These are phyloP conservation scores for Arctium lappa DNA, from an alignment of 129 eudicot species.

Conservation along the genomic window DNA sequence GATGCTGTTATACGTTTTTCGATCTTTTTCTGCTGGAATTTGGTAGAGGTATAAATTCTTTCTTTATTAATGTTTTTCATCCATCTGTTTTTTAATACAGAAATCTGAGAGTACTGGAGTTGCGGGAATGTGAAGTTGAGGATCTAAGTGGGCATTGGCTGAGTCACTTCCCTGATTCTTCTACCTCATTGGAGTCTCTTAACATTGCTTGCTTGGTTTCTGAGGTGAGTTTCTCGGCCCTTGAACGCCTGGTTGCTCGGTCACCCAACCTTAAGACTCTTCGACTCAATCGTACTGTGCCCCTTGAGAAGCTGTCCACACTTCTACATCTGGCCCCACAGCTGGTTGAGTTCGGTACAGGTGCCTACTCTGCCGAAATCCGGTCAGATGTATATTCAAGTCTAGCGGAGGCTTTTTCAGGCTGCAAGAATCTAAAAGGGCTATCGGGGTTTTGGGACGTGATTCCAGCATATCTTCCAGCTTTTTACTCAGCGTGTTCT, in stretches of 20 bases:
- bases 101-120: constrained; percentile 68
- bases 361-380: constrained; percentile 64
- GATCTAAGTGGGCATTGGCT: constrained; percentile 91
- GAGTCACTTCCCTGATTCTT: constrained; percentile 77
- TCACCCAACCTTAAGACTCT: constrained; percentile 75
- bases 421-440: constrained; percentile 68
- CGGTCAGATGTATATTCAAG: constrained; percentile 55
- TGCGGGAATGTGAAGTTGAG: constrained; percentile 88
- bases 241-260: constrained; percentile 77
- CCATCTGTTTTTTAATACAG: constrained; percentile 29
- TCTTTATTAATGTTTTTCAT: not conserved
- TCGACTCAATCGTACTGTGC: constrained; percentile 69
- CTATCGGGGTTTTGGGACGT: constrained; percentile 94
- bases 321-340: constrained; percentile 74
- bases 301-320: constrained; percentile 66
- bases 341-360: constrained; percentile 73
- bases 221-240: constrained; percentile 72
- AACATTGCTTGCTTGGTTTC: constrained; percentile 66
- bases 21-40: not conserved
- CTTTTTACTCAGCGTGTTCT: constrained; percentile 65
- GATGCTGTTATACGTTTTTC: not conserved
- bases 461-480: constrained; percentile 78
- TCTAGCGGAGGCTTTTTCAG: constrained; percentile 55
- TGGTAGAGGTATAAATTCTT: not conserved
- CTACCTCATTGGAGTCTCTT: constrained; percentile 65